Conservation (phyloP, 345 rosid species). For the Gossypium herbaceum region DNA sequence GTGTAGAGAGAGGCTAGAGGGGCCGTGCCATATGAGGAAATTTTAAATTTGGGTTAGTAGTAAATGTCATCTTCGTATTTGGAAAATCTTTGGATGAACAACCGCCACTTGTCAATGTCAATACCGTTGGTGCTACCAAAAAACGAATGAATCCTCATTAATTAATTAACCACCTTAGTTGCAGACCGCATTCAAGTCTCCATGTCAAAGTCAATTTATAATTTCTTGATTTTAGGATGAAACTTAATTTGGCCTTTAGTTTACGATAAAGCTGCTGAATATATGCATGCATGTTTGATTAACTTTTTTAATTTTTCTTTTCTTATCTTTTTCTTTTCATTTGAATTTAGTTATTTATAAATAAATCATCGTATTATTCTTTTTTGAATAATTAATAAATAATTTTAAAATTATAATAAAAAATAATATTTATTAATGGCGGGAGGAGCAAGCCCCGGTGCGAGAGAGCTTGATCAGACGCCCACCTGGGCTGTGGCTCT, state of each 20-base stretch:
- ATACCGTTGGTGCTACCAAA: neutral
- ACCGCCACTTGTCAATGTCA: neutral
- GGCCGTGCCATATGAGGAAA: neutral
- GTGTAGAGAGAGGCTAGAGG: no score
- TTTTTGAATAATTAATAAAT: neutral
- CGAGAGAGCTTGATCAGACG: conserved; percentile 85
- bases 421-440: conserved; percentile 30
- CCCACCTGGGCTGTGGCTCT: conserved; percentile 94
- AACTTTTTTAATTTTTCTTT: neutral
- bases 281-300: neutral
- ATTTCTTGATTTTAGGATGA: neutral
- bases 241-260: neutral
- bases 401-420: neutral
- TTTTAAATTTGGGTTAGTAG: neutral
- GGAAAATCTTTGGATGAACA: neutral
- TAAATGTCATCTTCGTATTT: no score
- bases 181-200: neutral
- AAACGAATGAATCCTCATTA: neutral
- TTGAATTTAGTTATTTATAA: no score
- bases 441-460: conserved; percentile 31
- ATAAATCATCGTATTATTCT: neutral
- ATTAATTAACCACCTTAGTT: neutral
- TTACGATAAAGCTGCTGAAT: neutral
- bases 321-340: neutral
- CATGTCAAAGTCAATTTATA: neutral